phyloP scores from a whole-genome alignment of 257 asterid species.

The Plectranthus barbatus region DNA sequence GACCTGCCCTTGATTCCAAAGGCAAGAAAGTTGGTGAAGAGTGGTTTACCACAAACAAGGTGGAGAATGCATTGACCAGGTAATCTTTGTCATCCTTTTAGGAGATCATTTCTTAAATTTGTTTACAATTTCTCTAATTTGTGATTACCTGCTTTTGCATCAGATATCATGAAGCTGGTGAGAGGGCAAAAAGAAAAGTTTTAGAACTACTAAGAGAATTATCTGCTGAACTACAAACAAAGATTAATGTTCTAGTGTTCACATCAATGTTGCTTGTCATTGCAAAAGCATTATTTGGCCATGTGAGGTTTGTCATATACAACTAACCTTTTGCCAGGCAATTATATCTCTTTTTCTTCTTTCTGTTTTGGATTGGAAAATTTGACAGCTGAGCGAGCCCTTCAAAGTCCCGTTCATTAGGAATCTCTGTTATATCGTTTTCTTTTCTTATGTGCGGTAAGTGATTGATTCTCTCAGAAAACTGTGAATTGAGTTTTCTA shows the following conservation, averaged over 20 bases:
- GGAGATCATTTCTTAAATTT: not conserved
- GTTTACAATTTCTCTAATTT: not conserved
- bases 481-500: not conserved
- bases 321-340: not conserved
- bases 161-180: slow-evolving; percentile 81
- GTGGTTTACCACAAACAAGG: slow-evolving; percentile 87
- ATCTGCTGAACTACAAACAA: slow-evolving; percentile 73
- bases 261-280: slow-evolving; percentile 90
- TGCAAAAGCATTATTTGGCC: slow-evolving; percentile 84
- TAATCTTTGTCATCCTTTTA: slow-evolving; percentile 10
- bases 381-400: not conserved
- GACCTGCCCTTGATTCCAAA: slow-evolving; percentile 84
- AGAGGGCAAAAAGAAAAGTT: slow-evolving; percentile 66
- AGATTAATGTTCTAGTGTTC: slow-evolving; percentile 75
- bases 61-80: slow-evolving; percentile 76
- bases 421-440: not conserved
- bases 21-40: slow-evolving; percentile 96
- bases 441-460: not conserved
- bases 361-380: not conserved
- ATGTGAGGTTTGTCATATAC: slow-evolving; percentile 62
- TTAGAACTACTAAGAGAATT: slow-evolving; percentile 70
- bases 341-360: not conserved
- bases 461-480: too few relatives aligned
- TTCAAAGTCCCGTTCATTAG: not conserved
- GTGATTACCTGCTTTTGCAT: slow-evolving; percentile 6